phyloP scores from a whole-genome alignment of 306 rosid genomes.

The Fragaria nilgerrensis region DNA sequence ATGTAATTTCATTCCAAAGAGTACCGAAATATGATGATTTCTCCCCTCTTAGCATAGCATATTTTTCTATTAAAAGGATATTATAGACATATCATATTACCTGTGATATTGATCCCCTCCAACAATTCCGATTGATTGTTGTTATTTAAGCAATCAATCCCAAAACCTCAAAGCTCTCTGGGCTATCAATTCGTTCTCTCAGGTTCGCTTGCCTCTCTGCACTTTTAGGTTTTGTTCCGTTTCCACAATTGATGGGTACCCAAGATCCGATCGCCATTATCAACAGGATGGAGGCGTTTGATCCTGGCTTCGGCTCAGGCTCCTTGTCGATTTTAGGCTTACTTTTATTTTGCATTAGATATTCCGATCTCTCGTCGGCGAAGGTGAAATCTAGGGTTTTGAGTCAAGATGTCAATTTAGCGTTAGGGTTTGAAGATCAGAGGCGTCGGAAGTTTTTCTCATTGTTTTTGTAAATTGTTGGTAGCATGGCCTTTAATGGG shows the following conservation, averaged over 20 bases:
- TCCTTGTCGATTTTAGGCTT: not conserved
- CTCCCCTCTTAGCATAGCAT: no score
- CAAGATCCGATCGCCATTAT: conserved; percentile 4
- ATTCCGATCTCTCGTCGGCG: not conserved
- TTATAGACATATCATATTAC: no score
- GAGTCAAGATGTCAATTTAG: not conserved
- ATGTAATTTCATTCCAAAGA: no score
- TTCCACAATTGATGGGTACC: not conserved
- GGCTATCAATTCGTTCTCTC: not conserved
- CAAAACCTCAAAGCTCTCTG: not conserved
- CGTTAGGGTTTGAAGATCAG: not conserved
- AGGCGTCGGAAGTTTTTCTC: not conserved
- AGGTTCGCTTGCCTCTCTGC: conserved; percentile 21
- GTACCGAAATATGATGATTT: no score
- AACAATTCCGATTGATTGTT: no score
- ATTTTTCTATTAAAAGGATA: no score
- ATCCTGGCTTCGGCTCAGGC: not conserved
- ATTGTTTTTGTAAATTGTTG: not conserved
- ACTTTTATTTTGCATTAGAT: not conserved
- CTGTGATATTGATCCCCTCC: no score
- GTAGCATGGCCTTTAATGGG: conserved; percentile 11
- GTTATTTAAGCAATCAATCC: not conserved
- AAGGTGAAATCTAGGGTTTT: not conserved
- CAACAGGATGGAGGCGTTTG: not conserved
- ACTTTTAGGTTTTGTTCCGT: conserved; percentile 9